Evolutionary conservation across 106 monocot species (phyloP).

Genomic region (Alisma plantagoaquatica): DNA sequence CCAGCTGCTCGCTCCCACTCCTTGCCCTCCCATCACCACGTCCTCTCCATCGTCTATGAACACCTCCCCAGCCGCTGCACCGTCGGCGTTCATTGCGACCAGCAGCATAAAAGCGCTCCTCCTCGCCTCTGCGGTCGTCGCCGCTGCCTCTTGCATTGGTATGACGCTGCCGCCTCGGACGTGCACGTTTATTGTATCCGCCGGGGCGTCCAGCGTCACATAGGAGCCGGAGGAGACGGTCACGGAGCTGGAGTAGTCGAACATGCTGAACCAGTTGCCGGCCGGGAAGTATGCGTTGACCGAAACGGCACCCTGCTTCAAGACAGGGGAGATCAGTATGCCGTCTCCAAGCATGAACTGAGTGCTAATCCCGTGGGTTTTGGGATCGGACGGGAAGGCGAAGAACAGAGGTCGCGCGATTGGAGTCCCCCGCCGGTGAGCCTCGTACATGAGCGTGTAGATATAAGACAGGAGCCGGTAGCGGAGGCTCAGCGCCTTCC

Average conservation of each 20-base stretch:
- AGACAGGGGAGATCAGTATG: conserved; percentile 49
- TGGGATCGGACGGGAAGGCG: conserved; percentile 45
- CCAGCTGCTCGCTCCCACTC: not conserved
- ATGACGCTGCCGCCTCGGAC: not conserved
- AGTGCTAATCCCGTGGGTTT: conserved; percentile 28
- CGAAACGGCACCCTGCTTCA: conserved; percentile 14
- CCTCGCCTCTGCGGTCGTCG: conserved; percentile 18
- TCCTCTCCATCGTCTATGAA: conserved; percentile 5
- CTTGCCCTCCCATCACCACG: not conserved
- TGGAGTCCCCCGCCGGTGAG: conserved; percentile 49
- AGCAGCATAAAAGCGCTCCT: conserved; percentile 27
- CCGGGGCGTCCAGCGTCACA: conserved; percentile 37
- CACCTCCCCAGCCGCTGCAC: not conserved
- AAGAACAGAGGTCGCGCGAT: conserved; percentile 79
- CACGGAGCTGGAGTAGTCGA: conserved; percentile 11
- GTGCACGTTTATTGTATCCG: conserved; percentile 25
- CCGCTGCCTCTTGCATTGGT: conserved; percentile 23
- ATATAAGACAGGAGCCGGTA: conserved; percentile 65
- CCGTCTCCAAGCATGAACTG: conserved; percentile 47
- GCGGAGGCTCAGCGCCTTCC: conserved; percentile 48
- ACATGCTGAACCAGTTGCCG: conserved; percentile 47
- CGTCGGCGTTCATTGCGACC: conserved; percentile 23
- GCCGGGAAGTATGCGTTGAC: conserved; percentile 51
- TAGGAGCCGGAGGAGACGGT: conserved; percentile 8
- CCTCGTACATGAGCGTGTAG: conserved; percentile 72